Base-by-base conservation (phyloP, 2,329 filamentous ascomycete genomes). In the Cladosporium sp. region DNA sequence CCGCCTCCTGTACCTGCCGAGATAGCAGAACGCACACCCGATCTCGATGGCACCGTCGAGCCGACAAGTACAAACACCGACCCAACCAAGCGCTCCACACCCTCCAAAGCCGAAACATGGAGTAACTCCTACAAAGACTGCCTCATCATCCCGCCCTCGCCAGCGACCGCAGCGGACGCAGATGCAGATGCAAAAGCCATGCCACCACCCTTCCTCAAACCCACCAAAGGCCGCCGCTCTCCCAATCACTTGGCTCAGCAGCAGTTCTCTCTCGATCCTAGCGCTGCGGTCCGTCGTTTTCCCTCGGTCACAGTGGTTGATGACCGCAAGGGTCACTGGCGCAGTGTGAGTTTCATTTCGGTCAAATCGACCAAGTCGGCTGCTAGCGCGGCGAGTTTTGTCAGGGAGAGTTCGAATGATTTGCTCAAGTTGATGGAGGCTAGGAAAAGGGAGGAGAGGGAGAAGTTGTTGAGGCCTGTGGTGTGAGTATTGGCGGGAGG, bases 391-490 rank as follows among this genome's bases (percentile, higher is more conserved):
- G 45, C 35, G 47, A 57, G 45, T 24, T 58, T 58, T 5, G 25
- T 63, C 20, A 63, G 73, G 40, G 68, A 65, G n/a, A 75, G 74
- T 60, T 75, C 73, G 7, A 70, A 74, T 65, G 74, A 76, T 61
- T 60, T 77, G 60, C 61, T 74, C 9, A 64, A 66, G n/a, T 64
- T 69, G 49, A 71, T 74, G 57, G 65, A 71, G 56, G 65, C 71
- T 56, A 67, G 71, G 49, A 70, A 75, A 56, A 67, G 70, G 56
- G 72, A 75, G 58, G 62, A 65, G 25, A 62, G 63, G n/a, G 74
- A 75, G 58, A 62, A 51, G 51, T 51, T 66, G 45, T 39, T 65
- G 24, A 19, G 17, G 25, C 10, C 19, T 8, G 45, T 48, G n/a
- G 48, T 40, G 19, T 56, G 54, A 45, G 12, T 3, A 15, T 9